Percentiles rank a stretch among this genome's conserved stretches.
phyloP scores from a whole-genome alignment of 2,329 filamentous ascomycete genomes.

The Dactylonectria macrodidyma region DNA sequence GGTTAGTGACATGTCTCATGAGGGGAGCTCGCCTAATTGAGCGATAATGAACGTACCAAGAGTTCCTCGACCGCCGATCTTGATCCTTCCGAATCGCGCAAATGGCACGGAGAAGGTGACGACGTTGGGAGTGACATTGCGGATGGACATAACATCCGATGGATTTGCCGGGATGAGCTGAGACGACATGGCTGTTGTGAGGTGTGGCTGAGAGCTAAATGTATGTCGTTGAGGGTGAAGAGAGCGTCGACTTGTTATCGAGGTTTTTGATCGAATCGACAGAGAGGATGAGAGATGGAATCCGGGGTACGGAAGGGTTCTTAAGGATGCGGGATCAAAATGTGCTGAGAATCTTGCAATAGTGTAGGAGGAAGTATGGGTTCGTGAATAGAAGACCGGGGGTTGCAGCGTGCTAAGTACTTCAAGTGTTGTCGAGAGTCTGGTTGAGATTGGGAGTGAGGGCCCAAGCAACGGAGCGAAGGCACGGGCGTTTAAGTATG shows the following conservation, averaged over 20 bases:
- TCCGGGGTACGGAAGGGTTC: background rate
- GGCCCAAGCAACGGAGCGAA: background rate
- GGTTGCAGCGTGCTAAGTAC: background rate
- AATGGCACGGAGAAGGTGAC: constrained; percentile 89
- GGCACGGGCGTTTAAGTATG: constrained; percentile 18
- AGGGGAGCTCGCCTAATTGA: background rate
- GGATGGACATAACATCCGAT: constrained; percentile 89
- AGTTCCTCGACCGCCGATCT: constrained; percentile 89
- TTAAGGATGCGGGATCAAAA: constrained; percentile 3
- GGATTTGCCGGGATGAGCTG: constrained; percentile 80
- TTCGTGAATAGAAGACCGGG: background rate
- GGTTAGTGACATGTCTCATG: constrained; percentile 12
- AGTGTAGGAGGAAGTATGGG: constrained; percentile 1
- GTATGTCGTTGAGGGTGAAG: constrained; percentile 9
- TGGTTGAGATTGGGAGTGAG: constrained; percentile 10
- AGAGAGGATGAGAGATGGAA: background rate
- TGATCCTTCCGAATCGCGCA: constrained; percentile 81
- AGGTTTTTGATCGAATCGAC: background rate
- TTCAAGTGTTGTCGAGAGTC: background rate
- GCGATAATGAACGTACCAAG: constrained; percentile 70
- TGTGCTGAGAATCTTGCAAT: background rate
- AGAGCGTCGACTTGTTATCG: background rate
- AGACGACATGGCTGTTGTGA: constrained; percentile 65
- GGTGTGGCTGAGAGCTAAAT: constrained; percentile 33
- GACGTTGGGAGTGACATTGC: constrained; percentile 84